phyloP scores from a whole-genome alignment of 2,329 filamentous ascomycete species.

The Mariannaea elegans region DNA sequence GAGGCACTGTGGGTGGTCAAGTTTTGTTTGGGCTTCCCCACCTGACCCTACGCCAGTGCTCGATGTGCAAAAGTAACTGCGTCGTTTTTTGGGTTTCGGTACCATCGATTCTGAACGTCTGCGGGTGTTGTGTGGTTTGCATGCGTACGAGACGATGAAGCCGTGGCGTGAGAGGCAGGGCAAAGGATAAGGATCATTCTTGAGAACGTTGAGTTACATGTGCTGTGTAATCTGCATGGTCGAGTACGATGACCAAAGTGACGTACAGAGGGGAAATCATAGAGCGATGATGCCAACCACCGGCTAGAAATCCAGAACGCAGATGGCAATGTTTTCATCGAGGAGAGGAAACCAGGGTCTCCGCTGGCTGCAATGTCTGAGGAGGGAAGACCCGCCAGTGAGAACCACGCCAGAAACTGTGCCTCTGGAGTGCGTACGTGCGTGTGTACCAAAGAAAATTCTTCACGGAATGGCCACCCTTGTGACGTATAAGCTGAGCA shows the following conservation, averaged over 20 bases:
- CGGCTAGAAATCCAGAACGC: neutral
- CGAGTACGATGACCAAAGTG: neutral
- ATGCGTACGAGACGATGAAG: neutral
- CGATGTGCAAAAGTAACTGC: neutral
- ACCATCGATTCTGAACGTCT: neutral
- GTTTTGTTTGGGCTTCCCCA: conserved; percentile 2
- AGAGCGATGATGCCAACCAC: neutral
- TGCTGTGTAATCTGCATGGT: neutral
- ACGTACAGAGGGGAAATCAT: conserved; percentile 4
- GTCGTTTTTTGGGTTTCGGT: neutral
- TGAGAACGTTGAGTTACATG: too few species aligned
- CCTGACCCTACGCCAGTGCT: neutral
- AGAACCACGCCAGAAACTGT: conserved; percentile 10
- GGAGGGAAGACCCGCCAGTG: too few species aligned
- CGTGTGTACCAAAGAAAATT: conserved; percentile 6
- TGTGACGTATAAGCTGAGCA: neutral
- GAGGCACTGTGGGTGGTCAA: conserved; percentile 8
- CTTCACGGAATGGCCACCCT: conserved; percentile 10
- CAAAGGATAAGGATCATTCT: too few species aligned
- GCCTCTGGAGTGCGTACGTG: conserved; percentile 6
- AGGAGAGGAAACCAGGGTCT: neutral
- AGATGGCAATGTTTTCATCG: neutral
- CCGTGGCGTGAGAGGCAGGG: conserved; percentile 8
- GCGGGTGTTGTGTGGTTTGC: neutral
- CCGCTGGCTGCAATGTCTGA: neutral